phyloP scores from a whole-genome alignment of 345 rosid species.

The Eucalyptus cladocalyx region DNA sequence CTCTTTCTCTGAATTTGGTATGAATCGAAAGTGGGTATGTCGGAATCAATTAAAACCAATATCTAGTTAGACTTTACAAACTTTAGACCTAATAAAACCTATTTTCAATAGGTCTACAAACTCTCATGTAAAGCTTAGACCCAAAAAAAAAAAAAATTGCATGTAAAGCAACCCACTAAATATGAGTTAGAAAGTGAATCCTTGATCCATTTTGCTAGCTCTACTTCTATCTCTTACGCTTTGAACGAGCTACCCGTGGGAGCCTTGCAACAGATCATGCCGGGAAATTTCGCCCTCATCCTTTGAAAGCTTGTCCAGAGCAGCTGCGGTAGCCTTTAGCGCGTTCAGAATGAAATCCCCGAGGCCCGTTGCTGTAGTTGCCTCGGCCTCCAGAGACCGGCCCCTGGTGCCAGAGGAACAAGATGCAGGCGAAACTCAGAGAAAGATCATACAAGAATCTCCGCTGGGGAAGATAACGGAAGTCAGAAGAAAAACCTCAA shows the following conservation, averaged over 20 bases:
- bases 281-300: conserved; percentile 50
- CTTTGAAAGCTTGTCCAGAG: conserved; percentile 72
- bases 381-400: conserved; percentile 52
- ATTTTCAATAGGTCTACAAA: accelerated
- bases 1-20: not conserved
- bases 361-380: conserved; percentile 54
- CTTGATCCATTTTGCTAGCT: not conserved
- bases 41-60: accelerated
- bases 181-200: not conserved
- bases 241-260: not conserved
- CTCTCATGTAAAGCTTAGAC: not conserved
- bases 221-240: not conserved
- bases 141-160: not conserved
- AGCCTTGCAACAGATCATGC: not conserved
- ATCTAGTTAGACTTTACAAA: not conserved
- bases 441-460: not conserved
- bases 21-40: not conserved
- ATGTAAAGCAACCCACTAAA: not conserved
- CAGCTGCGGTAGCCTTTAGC: conserved; percentile 39
- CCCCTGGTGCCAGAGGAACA: conserved; percentile 11
- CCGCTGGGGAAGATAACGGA: not conserved
- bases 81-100: not conserved
- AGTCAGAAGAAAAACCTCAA: conserved; percentile 16
- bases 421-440: not conserved
- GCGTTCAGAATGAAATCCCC: conserved; percentile 55